These are phyloP conservation scores for Verticillium albo-atrum DNA, from an alignment of 2,329 filamentous ascomycete genomes.

Conservation along the genomic window DNA sequence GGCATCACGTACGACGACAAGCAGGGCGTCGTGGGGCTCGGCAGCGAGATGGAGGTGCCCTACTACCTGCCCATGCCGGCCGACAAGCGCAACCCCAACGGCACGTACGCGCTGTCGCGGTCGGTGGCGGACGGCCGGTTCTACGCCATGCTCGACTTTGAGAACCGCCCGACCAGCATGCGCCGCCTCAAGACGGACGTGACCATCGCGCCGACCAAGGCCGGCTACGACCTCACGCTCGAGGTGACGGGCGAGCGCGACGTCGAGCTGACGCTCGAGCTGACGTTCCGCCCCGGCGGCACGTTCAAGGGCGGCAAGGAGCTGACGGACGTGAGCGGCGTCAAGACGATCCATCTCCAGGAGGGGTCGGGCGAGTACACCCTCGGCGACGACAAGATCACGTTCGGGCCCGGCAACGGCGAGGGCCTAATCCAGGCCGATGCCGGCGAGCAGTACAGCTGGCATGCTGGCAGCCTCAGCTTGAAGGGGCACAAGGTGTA, in stretches of 20 bases:
- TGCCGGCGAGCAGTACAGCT: constrained; percentile 14
- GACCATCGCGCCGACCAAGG: constrained; percentile 6
- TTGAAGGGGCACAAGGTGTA: constrained; percentile 11
- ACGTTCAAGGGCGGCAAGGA: constrained; percentile 6
- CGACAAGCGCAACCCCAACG: constrained; percentile 8
- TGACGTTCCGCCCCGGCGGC: constrained; percentile 10
- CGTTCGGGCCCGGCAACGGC: constrained; percentile 12
- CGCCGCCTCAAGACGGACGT: constrained; percentile 13
- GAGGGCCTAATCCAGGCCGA: constrained; percentile 6
- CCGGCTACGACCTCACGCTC: constrained; percentile 11
- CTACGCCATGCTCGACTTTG: constrained; percentile 14
- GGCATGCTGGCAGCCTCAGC: constrained; percentile 9
- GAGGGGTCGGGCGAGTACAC: constrained; percentile 10
- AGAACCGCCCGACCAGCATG: constrained; percentile 12
- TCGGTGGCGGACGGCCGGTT: constrained; percentile 13
- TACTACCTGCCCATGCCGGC: constrained; percentile 14
- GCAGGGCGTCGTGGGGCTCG: constrained; percentile 5
- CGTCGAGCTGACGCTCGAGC: constrained; percentile 14
- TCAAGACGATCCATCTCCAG: constrained; percentile 9
- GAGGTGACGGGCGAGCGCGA: constrained; percentile 14
- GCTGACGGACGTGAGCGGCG: constrained; percentile 1
- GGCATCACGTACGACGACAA: constrained; percentile 6
- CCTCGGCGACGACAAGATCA: constrained; percentile 9
- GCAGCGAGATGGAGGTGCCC: constrained; percentile 12
- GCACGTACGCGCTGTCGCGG: constrained; percentile 8